Evolutionary conservation across 306 rosid species (phyloP).

Genomic region (Hippophae rhamnoides): DNA sequence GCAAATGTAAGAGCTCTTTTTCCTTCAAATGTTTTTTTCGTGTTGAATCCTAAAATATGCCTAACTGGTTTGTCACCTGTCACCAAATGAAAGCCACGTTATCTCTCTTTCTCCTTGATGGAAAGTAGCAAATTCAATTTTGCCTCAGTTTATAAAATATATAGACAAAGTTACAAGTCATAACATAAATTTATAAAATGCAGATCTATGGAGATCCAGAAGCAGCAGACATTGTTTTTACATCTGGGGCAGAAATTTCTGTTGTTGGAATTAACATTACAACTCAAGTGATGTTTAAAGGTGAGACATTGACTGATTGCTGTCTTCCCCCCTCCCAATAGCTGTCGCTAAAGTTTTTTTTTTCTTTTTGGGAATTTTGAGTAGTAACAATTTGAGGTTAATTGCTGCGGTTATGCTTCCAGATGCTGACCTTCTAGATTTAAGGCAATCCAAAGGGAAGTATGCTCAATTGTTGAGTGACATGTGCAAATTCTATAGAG

Average conservation of each 20-base stretch:
- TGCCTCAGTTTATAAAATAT: too few relatives aligned
- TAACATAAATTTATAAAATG: constrained; percentile 20
- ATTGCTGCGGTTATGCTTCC: constrained; percentile 23
- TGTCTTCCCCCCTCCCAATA: constrained; percentile 13
- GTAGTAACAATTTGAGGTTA: constrained; percentile 14
- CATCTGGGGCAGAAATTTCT: constrained; percentile 80
- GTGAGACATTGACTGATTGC: constrained; percentile 23
- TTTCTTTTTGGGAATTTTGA: not conserved
- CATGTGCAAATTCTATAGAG: constrained; percentile 83
- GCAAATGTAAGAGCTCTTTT: constrained; percentile 72
- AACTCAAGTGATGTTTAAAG: constrained; percentile 70
- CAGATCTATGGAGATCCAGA: constrained; percentile 94
- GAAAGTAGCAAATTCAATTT: too few relatives aligned
- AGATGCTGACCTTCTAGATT: constrained; percentile 72
- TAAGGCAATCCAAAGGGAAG: constrained; percentile 78
- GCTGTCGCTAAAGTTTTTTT: constrained; percentile 1
- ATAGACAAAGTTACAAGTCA: not conserved
- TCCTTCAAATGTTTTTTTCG: constrained; percentile 14
- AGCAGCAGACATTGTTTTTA: constrained; percentile 91
- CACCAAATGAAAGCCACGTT: too few relatives aligned
- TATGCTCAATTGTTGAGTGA: constrained; percentile 42
- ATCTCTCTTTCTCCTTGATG: too few relatives aligned
- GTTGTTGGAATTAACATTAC: constrained; percentile 92
- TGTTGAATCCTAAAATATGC: not conserved
- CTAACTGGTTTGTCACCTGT: not conserved